Evolutionary conservation across 208 protist genomes (phyloP).

Genomic region (Borovskyia barvae): DNA sequence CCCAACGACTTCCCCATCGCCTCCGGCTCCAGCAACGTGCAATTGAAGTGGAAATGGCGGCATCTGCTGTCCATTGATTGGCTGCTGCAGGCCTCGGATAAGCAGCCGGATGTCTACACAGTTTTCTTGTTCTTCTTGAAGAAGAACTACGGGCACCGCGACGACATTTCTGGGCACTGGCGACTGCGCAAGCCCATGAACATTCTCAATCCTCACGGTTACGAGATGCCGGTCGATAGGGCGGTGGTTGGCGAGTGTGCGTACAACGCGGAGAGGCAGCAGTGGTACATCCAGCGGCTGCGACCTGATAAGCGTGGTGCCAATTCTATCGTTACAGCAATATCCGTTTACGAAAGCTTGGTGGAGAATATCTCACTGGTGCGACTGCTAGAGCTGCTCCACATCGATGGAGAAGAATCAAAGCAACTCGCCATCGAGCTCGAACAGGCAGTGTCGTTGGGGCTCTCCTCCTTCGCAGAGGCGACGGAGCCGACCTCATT

Average conservation of each 20-base stretch:
- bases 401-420: neutral
- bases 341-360: constrained; percentile 78
- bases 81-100: constrained; percentile 31
- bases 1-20: constrained; percentile 62
- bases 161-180: constrained; percentile 58
- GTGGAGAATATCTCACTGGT: constrained; percentile 60
- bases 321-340: constrained; percentile 79
- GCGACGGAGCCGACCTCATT: neutral
- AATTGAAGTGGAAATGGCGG: constrained; percentile 87
- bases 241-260: constrained; percentile 58
- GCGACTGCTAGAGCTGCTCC: constrained; percentile 32
- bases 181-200: constrained; percentile 40
- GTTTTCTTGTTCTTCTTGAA: constrained; percentile 73
- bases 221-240: constrained; percentile 30
- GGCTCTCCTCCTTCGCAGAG: neutral
- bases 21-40: constrained; percentile 50
- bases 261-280: constrained; percentile 31
- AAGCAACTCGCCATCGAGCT: neutral
- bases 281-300: constrained; percentile 68
- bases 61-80: constrained; percentile 76
- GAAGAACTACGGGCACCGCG: constrained; percentile 54
- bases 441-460: constrained; percentile 2
- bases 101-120: constrained; percentile 29
- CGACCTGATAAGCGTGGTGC: constrained; percentile 64
- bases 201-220: constrained; percentile 48